Evolutionary conservation across 1,284 basidiomycete genomes (phyloP).

Genomic region (Porogramme epimiltina): DNA sequence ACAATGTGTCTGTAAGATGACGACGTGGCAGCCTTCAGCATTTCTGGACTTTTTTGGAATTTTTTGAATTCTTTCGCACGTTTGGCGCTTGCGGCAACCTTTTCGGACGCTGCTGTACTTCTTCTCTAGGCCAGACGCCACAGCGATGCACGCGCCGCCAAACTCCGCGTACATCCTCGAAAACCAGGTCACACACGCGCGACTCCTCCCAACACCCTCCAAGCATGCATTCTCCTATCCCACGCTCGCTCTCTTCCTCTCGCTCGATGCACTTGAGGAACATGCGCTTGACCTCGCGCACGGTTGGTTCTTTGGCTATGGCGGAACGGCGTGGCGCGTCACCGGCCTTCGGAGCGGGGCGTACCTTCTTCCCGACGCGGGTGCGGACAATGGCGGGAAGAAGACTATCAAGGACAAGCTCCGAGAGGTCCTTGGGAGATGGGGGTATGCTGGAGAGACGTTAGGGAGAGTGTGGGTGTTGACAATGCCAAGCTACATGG

Average conservation of each 20-base stretch:
- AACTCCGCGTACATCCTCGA: constrained; percentile 45
- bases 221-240: constrained; percentile 66
- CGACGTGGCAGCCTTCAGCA: too few species aligned
- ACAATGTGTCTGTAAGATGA: too few species aligned
- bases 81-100: too few species aligned
- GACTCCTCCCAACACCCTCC: constrained; percentile 54
- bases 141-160: not conserved
- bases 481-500: constrained; percentile 75
- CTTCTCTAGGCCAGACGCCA: too few species aligned
- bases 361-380: constrained; percentile 44
- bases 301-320: constrained; percentile 59
- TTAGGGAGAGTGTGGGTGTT: constrained; percentile 64
- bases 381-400: constrained; percentile 9
- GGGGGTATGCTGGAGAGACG: constrained; percentile 28
- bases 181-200: constrained; percentile 58
- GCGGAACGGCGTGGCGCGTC: constrained; percentile 43
- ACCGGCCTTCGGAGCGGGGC: constrained; percentile 47
- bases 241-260: constrained; percentile 61
- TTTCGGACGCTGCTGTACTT: too few species aligned
- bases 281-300: constrained; percentile 48
- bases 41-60: too few species aligned
- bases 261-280: constrained; percentile 59
- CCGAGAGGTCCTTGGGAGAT: constrained; percentile 35
- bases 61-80: too few species aligned
- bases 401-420: constrained; percentile 44